Conservation (phyloP, 306 rosid genomes). For the Quercus parvula region DNA sequence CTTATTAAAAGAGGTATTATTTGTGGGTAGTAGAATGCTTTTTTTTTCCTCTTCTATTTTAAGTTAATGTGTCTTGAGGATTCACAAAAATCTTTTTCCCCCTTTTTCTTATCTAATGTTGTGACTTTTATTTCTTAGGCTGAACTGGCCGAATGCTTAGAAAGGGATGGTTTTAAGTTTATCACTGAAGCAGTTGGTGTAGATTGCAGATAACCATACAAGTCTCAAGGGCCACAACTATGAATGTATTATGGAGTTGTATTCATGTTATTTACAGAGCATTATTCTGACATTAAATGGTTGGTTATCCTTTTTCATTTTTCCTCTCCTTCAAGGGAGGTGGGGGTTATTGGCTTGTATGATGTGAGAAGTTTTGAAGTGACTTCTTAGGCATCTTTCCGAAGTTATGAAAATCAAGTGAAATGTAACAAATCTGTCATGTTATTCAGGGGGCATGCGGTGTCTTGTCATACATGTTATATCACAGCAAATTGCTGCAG, state of each 20-base stretch:
- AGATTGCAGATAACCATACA: slow-evolving; percentile 52
- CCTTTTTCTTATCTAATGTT: background rate
- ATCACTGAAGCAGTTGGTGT: slow-evolving; percentile 85
- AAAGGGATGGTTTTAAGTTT: slow-evolving; percentile 90
- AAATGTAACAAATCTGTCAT: too few relatives aligned
- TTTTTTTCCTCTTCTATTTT: background rate
- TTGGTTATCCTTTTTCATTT: background rate
- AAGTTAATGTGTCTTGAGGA: too few relatives aligned
- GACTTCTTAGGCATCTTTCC: background rate
- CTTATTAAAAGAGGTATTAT: too few relatives aligned
- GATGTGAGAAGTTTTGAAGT: background rate
- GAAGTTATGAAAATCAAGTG: too few relatives aligned
- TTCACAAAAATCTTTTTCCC: background rate
- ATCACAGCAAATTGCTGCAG: too few relatives aligned
- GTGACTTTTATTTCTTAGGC: slow-evolving; percentile 38
- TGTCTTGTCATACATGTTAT: too few relatives aligned
- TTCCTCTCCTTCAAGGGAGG: background rate
- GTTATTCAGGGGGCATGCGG: too few relatives aligned
- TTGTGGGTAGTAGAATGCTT: too few relatives aligned
- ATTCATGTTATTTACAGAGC: background rate
- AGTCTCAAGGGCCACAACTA: background rate
- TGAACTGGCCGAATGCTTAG: slow-evolving; percentile 80
- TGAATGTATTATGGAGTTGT: background rate
- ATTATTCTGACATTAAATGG: background rate
- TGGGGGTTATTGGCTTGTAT: background rate